phyloP scores from a whole-genome alignment of 2,329 filamentous ascomycete species.

The Aspergillus proliferans region DNA sequence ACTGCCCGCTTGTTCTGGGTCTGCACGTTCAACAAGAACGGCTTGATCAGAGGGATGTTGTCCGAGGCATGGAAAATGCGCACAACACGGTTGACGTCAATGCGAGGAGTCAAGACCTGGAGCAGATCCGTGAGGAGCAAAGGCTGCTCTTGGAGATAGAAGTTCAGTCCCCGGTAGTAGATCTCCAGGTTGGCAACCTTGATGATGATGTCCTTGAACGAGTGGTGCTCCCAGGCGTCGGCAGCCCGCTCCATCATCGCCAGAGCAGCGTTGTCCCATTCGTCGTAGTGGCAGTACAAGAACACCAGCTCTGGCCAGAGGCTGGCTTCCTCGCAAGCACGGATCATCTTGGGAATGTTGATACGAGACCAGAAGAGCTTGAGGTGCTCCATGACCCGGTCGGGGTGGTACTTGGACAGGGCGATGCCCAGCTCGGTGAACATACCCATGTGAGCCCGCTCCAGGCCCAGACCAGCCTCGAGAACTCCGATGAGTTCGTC shows the following conservation, averaged over 20 bases:
- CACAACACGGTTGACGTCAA: slow-evolving; percentile 98
- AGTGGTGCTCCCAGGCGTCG: slow-evolving; percentile 98
- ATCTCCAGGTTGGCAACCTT: slow-evolving; percentile 99
- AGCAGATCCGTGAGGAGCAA: slow-evolving; percentile 92
- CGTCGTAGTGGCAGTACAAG: slow-evolving; percentile 96
- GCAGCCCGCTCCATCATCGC: slow-evolving; percentile 97
- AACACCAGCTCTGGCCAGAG: slow-evolving; percentile 97
- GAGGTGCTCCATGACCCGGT: slow-evolving; percentile 95
- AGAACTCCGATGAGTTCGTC: slow-evolving; percentile 93
- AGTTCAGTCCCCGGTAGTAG: slow-evolving; percentile 94
- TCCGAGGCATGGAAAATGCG: slow-evolving; percentile 98
- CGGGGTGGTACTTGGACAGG: slow-evolving; percentile 88
- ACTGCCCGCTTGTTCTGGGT: slow-evolving; percentile 96
- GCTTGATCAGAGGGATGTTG: slow-evolving; percentile 96
- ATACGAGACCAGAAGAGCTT: slow-evolving; percentile 98
- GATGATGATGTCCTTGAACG: slow-evolving; percentile 97
- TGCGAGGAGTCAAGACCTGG: slow-evolving; percentile 81
- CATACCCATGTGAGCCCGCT: slow-evolving; percentile 92
- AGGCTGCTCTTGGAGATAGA: slow-evolving; percentile 96
- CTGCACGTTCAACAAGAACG: slow-evolving; percentile 95
- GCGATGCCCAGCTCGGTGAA: slow-evolving; percentile 92
- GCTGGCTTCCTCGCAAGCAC: slow-evolving; percentile 86
- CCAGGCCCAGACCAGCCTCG: slow-evolving; percentile 88
- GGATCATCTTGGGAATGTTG: slow-evolving; percentile 96
- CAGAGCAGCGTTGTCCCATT: slow-evolving; percentile 93